Percentiles rank a stretch among this genome's conserved stretches.
phyloP scores from a whole-genome alignment of 1,284 basidiomycete species.

The Serendipita sp. region DNA sequence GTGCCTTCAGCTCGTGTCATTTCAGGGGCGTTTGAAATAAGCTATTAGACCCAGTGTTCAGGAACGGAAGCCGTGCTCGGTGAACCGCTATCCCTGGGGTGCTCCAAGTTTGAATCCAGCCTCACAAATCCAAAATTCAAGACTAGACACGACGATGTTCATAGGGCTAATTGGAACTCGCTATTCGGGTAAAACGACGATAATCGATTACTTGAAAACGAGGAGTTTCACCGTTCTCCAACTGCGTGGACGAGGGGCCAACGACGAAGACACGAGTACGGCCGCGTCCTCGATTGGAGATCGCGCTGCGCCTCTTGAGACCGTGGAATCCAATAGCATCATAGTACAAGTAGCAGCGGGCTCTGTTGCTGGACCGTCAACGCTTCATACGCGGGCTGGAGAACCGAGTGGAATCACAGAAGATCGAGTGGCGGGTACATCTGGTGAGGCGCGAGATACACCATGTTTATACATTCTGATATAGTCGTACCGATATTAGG shows the following conservation, averaged over 20 bases:
- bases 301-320: neutral
- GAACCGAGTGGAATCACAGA: too few species aligned
- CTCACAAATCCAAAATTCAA: neutral
- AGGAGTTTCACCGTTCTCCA: conserved; percentile 30
- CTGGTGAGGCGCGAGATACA: neutral
- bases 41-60: neutral
- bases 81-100: too few species aligned
- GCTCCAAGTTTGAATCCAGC: neutral
- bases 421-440: too few species aligned
- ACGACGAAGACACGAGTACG: neutral
- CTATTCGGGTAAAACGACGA: conserved; percentile 64
- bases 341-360: too few species aligned
- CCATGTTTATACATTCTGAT: neutral
- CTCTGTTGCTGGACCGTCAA: too few species aligned
- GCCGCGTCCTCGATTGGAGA: neutral
- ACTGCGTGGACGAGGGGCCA: conserved; percentile 14
- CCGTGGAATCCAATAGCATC: neutral
- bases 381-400: too few species aligned
- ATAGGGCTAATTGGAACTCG: conserved; percentile 79
- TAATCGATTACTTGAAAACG: conserved; percentile 56
- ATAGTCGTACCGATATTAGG: neutral
- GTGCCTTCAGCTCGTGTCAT: neutral
- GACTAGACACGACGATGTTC: conserved; percentile 37
- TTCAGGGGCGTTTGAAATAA: neutral
- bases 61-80: too few species aligned